These are phyloP conservation scores for Pilobolus umbonatus DNA, from an alignment of 192 early-diverging fungal species.

Conservation along the genomic window DNA sequence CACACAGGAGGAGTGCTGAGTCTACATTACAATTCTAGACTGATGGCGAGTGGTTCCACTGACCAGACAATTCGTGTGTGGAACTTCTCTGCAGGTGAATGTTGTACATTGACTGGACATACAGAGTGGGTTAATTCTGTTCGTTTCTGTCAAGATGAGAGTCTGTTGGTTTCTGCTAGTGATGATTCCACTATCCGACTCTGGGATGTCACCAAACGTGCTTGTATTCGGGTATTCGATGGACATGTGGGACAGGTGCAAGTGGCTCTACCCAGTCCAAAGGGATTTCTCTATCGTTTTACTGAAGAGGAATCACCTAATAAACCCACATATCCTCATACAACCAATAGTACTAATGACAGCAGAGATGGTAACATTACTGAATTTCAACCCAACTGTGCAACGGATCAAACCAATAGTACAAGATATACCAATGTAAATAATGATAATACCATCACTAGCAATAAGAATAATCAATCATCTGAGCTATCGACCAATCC, in stretches of 20 bases:
- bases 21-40: constrained; percentile 72
- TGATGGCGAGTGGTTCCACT: constrained; percentile 81
- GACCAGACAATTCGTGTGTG: constrained; percentile 86
- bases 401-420: constrained; percentile 16
- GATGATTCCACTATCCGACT: constrained; percentile 83
- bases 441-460: not conserved
- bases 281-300: constrained; percentile 33
- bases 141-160: constrained; percentile 60
- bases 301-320: constrained; percentile 8
- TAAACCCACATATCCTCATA: too few species aligned
- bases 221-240: constrained; percentile 59
- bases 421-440: too few species aligned
- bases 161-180: constrained; percentile 72
- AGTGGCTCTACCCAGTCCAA: constrained; percentile 27
- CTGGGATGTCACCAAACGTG: constrained; percentile 77
- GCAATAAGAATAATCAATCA: not conserved
- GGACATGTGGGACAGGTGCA: constrained; percentile 79
- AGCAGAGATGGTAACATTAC: too few species aligned
- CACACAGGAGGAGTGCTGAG: constrained; percentile 78
- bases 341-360: not conserved
- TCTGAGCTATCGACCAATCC: constrained; percentile 39
- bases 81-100: constrained; percentile 68
- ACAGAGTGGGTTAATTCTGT: constrained; percentile 91
- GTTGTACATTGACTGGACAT: constrained; percentile 75
- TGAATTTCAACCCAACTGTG: constrained; percentile 23